A percentile compares a stretch with the other conserved stretches of the same genome.
phyloP scores from a whole-genome alignment of 2,329 filamentous ascomycete genomes.

The Neonectria neomacrospora region DNA sequence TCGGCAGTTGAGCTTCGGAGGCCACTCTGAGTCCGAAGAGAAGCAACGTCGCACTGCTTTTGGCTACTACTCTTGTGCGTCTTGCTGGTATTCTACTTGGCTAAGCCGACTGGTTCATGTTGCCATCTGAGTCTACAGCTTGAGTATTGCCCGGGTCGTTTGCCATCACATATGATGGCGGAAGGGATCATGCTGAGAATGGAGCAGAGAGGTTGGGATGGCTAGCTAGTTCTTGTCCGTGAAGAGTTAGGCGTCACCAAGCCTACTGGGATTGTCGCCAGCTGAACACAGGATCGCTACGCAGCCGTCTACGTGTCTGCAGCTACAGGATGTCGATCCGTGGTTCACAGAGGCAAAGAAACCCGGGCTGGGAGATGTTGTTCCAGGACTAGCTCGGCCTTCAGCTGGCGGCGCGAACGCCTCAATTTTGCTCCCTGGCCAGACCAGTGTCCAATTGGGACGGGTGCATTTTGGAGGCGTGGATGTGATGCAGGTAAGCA shows the following conservation, averaged over 20 bases:
- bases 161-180: too few species aligned
- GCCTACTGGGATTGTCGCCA: neutral
- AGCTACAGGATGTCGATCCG: neutral
- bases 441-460: conserved; percentile 20
- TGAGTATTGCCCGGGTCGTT: too few species aligned
- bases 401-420: conserved; percentile 27
- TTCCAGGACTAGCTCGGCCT: neutral
- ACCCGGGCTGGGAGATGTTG: neutral
- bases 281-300: neutral
- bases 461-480: conserved; percentile 14
- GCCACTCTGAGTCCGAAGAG: too few species aligned
- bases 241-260: neutral
- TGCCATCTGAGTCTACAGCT: neutral
- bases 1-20: neutral
- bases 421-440: conserved; percentile 5
- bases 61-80: neutral
- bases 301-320: neutral
- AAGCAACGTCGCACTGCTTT: neutral
- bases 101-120: neutral
- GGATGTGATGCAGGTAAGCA: neutral
- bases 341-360: neutral
- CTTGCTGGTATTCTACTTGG: neutral
- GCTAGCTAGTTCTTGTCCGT: too few species aligned
- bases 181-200: too few species aligned
- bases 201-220: too few species aligned